phyloP scores from a whole-genome alignment of 2,329 filamentous ascomycete genomes.

The Aspergillus chevalieri region DNA sequence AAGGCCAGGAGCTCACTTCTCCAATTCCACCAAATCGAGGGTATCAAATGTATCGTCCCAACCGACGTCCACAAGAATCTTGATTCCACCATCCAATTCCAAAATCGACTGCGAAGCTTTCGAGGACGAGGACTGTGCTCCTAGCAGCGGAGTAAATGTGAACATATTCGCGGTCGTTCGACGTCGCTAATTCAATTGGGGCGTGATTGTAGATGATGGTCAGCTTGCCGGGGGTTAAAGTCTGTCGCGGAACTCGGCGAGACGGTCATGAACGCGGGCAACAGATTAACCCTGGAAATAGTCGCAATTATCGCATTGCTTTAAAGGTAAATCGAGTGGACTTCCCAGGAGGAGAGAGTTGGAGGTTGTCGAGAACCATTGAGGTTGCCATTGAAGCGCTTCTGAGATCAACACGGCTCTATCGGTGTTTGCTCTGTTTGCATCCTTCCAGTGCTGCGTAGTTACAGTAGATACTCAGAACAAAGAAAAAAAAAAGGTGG shows the following conservation, averaged over 20 bases:
- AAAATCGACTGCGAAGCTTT: constrained; percentile 89
- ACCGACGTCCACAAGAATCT: constrained; percentile 87
- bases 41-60: constrained; percentile 92
- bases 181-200: constrained; percentile 3
- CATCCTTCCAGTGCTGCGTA: neutral
- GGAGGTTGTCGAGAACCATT: neutral
- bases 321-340: neutral
- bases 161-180: constrained; percentile 60
- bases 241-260: constrained; percentile 2
- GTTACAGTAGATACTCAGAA: too few species aligned
- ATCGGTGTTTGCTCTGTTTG: constrained; percentile 15
- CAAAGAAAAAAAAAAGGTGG: too few species aligned
- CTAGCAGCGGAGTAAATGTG: constrained; percentile 86
- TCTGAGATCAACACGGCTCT: constrained; percentile 1
- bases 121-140: constrained; percentile 74
- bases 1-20: constrained; percentile 58
- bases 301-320: neutral
- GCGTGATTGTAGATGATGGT: neutral
- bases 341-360: neutral
- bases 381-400: constrained; percentile 1
- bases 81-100: constrained; percentile 93
- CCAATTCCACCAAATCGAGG: constrained; percentile 74
- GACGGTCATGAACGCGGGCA: constrained; percentile 8
- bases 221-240: constrained; percentile 1
- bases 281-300: neutral